These are phyloP conservation scores for Babesia sp. DNA, from an alignment of 169 alveolate species.

Conservation along the genomic window DNA sequence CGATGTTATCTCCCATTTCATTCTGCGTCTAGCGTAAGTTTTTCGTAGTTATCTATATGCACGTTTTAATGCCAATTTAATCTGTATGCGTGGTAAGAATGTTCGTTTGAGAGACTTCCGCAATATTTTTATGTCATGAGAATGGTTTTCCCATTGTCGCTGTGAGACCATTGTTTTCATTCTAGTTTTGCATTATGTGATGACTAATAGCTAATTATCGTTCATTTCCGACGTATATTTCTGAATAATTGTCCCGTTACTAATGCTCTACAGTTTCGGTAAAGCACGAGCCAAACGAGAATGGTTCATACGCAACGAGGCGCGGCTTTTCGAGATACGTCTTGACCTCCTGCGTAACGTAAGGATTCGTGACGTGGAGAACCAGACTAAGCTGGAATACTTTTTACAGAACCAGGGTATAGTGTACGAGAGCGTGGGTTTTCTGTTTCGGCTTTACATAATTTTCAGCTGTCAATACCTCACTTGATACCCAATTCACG, in stretches of 20 bases:
- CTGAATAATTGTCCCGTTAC: too few relatives aligned
- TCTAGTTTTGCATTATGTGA: too few relatives aligned
- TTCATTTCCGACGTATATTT: too few relatives aligned
- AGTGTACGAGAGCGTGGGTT: conserved; percentile 65
- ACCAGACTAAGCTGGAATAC: conserved; percentile 70
- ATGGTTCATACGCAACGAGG: conserved; percentile 83
- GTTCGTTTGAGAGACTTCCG: too few relatives aligned
- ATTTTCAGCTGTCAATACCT: conserved; percentile 29
- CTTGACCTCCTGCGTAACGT: conserved; percentile 70
- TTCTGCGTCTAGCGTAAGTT: conserved; percentile 77
- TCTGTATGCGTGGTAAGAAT: too few relatives aligned
- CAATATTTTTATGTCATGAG: too few relatives aligned
- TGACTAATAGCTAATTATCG: too few relatives aligned
- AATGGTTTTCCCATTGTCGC: too few relatives aligned
- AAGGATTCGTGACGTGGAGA: conserved; percentile 68
- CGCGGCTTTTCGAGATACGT: conserved; percentile 72
- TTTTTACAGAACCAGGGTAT: conserved; percentile 71
- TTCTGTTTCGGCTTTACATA: neutral
- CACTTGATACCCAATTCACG: neutral
- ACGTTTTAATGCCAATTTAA: neutral
- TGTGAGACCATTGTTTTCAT: too few relatives aligned
- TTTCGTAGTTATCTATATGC: neutral
- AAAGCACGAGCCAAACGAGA: conserved; percentile 80
- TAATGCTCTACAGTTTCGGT: conserved; percentile 54
- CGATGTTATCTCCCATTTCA: conserved; percentile 76